Conservation (phyloP, 2,329 filamentous ascomycete genomes). For the Mycocentrospora acerina region DNA sequence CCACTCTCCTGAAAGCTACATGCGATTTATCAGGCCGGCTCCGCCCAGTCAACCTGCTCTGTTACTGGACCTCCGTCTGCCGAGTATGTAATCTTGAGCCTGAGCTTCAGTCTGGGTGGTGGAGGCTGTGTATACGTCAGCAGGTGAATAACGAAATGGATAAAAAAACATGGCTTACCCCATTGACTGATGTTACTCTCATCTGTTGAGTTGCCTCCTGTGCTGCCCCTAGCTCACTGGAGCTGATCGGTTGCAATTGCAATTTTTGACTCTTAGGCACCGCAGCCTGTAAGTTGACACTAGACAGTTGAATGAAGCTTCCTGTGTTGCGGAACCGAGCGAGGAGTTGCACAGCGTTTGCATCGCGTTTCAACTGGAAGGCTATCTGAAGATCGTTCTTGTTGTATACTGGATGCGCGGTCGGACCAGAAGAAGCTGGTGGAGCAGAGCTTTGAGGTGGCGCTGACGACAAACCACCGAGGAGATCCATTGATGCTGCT, state of each 20-base stretch:
- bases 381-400: slow-evolving; percentile 82
- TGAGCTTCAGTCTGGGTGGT: slow-evolving; percentile 69
- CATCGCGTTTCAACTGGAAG: slow-evolving; percentile 80
- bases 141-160: slow-evolving; percentile 2
- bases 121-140: slow-evolving; percentile 60
- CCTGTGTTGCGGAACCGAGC: slow-evolving; percentile 82
- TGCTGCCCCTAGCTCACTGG: slow-evolving; percentile 71
- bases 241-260: slow-evolving; percentile 87
- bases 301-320: slow-evolving; percentile 64
- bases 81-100: slow-evolving; percentile 80
- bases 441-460: slow-evolving; percentile 50
- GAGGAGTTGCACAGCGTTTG: slow-evolving; percentile 76
- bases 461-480: slow-evolving; percentile 49
- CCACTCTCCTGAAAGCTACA: not conserved
- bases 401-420: slow-evolving; percentile 74
- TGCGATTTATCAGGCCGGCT: slow-evolving; percentile 60
- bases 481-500: slow-evolving; percentile 43
- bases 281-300: slow-evolving; percentile 85
- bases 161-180: slow-evolving; percentile 68
- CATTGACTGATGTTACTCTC: slow-evolving; percentile 81
- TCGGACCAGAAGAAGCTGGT: slow-evolving; percentile 39
- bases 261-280: slow-evolving; percentile 96
- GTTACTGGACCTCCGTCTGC: slow-evolving; percentile 70
- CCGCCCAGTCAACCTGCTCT: slow-evolving; percentile 97
- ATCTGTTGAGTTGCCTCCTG: slow-evolving; percentile 88